Percentiles rank a stretch among this genome's conserved stretches.
These are phyloP conservation scores for Penicillium robsamsonii DNA, from an alignment of 495 filamentous ascomycete species.

Conservation along the genomic window DNA sequence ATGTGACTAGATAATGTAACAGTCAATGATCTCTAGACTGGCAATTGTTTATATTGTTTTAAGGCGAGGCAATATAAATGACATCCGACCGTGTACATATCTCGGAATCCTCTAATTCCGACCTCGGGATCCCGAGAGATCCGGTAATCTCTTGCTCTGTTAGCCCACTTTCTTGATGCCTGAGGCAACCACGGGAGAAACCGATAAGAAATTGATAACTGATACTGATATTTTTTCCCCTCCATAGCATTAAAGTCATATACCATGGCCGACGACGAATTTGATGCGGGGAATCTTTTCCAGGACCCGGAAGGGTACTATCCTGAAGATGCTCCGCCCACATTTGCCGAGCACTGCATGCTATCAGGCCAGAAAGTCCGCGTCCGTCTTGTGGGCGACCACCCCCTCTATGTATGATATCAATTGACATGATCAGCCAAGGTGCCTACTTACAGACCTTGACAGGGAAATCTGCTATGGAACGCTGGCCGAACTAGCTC, in stretches of 20 bases:
- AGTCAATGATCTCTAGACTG: too few relatives aligned
- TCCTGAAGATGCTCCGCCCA: constrained; percentile 65
- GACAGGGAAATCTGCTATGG: constrained; percentile 83
- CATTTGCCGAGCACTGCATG: constrained; percentile 65
- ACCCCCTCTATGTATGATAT: constrained; percentile 73
- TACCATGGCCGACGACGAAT: constrained; percentile 32
- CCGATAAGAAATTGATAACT: constrained; percentile 9
- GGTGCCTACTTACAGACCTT: constrained; percentile 10
- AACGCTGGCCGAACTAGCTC: constrained; percentile 76
- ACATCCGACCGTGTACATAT: neutral
- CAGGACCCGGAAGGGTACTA: constrained; percentile 77
- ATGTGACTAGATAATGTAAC: too few relatives aligned
- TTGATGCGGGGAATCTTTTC: constrained; percentile 60
- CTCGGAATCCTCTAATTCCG: neutral
- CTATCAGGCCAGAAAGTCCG: constrained; percentile 62
- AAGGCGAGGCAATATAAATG: neutral
- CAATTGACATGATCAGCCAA: neutral
- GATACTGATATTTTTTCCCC: constrained; percentile 18
- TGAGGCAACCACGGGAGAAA: constrained; percentile 2
- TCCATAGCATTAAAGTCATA: neutral
- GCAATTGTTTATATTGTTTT: neutral
- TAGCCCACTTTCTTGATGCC: neutral
- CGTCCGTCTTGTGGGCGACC: constrained; percentile 83
- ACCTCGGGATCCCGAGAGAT: neutral
- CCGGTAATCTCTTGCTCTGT: neutral